Evolutionary conservation across 2,329 filamentous ascomycete genomes (phyloP).

Genomic region (Xylariaceae sp.): DNA sequence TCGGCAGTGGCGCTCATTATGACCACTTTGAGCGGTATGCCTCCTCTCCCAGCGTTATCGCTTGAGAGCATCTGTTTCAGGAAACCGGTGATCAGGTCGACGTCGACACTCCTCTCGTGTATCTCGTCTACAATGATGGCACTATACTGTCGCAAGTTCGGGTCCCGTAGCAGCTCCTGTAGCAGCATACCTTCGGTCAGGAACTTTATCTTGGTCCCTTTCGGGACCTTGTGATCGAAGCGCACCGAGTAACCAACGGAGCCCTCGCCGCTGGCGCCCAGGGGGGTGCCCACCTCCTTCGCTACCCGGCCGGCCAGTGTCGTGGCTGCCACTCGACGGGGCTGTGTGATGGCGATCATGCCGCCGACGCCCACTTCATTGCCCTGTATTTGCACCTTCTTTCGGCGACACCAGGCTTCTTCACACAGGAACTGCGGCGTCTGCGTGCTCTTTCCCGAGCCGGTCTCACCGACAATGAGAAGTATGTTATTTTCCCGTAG

Average conservation of each 20-base stretch:
- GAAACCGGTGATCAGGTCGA: constrained; percentile 86
- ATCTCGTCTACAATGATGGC: constrained; percentile 93
- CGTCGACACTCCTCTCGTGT: constrained; percentile 91
- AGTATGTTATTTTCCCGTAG: constrained; percentile 65
- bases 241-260: constrained; percentile 88
- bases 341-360: constrained; percentile 89
- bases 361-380: constrained; percentile 58
- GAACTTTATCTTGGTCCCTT: constrained; percentile 82
- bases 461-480: constrained; percentile 86
- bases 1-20: constrained; percentile 98
- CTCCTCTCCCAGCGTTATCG: constrained; percentile 59
- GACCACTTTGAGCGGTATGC: constrained; percentile 75
- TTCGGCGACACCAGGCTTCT: constrained; percentile 71
- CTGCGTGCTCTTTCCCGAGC: constrained; percentile 95
- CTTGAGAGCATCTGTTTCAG: constrained; percentile 68
- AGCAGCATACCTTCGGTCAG: constrained; percentile 94
- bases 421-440: constrained; percentile 81
- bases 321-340: constrained; percentile 86
- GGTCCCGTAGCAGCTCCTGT: constrained; percentile 86
- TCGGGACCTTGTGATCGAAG: constrained; percentile 83
- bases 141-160: constrained; percentile 76
- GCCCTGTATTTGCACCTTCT: constrained; percentile 44
- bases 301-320: constrained; percentile 84
- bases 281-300: constrained; percentile 60
- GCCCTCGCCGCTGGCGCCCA: constrained; percentile 39